Evolutionary conservation across 2,329 filamentous ascomycete species (phyloP).

Genomic region (Clarireedia hainanense): DNA sequence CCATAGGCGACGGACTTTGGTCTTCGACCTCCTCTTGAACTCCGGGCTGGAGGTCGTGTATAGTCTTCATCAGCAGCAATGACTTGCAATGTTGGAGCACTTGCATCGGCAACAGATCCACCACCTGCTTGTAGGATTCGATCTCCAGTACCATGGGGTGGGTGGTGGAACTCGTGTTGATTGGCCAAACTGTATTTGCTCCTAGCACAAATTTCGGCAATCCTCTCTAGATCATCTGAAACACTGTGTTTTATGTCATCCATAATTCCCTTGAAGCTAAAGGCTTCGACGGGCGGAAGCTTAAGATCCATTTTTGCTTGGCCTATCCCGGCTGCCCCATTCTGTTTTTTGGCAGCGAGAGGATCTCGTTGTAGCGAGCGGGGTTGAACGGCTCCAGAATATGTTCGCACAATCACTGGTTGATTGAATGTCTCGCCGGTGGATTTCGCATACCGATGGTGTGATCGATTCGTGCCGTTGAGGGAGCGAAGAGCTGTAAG

Average conservation of each 20-base stretch:
- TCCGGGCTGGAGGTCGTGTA: slow-evolving; percentile 16
- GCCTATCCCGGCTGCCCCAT: slow-evolving; percentile 17
- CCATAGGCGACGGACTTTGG: slow-evolving; percentile 42
- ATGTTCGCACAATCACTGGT: slow-evolving; percentile 58
- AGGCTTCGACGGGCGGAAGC: slow-evolving; percentile 54
- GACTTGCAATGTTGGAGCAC: slow-evolving; percentile 49
- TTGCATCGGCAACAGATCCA: slow-evolving; percentile 23
- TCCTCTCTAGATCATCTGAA: slow-evolving; percentile 52
- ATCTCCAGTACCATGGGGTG: slow-evolving; percentile 51
- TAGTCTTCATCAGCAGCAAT: slow-evolving; percentile 51
- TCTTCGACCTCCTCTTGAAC: slow-evolving; percentile 21
- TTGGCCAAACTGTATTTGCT: slow-evolving; percentile 59
- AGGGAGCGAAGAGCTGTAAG: slow-evolving; percentile 54
- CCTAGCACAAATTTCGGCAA: slow-evolving; percentile 59
- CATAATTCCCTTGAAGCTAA: slow-evolving; percentile 58
- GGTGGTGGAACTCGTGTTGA: slow-evolving; percentile 58
- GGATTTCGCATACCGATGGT: slow-evolving; percentile 48
- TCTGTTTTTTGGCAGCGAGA: slow-evolving; percentile 23
- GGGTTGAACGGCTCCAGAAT: slow-evolving; percentile 41
- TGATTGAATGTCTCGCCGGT: slow-evolving; percentile 53
- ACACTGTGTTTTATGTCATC: slow-evolving; percentile 44
- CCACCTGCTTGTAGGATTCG: slow-evolving; percentile 33
- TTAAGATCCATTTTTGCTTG: slow-evolving; percentile 32
- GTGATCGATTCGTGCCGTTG: slow-evolving; percentile 33
- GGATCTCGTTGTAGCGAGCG: slow-evolving; percentile 24